Evolutionary conservation across 164 flowering plant species (phyloP).

Genomic region (Vitis amurensis): DNA sequence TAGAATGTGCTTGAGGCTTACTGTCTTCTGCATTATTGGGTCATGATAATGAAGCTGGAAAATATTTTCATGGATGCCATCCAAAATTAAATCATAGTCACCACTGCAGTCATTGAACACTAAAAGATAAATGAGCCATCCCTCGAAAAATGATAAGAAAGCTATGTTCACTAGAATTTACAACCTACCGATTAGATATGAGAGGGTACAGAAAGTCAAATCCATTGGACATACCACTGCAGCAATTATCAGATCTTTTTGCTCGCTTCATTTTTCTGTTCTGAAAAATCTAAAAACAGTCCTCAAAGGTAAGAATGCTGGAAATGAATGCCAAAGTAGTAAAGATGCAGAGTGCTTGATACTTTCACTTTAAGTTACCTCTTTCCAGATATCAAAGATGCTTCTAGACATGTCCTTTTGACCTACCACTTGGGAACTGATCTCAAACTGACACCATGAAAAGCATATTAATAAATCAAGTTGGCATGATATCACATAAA

Average conservation of each 20-base stretch:
- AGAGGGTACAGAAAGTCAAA: slow-evolving; percentile 68
- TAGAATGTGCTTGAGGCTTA: slow-evolving; percentile 30
- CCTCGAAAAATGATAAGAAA: slow-evolving; percentile 4
- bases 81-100: too few species aligned
- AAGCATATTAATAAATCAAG: slow-evolving; percentile 11
- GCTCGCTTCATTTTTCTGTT: slow-evolving; percentile 59
- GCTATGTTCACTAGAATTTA: slow-evolving; percentile 1
- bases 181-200: slow-evolving; percentile 67
- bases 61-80: too few species aligned
- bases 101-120: slow-evolving; percentile 27
- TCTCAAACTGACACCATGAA: slow-evolving; percentile 55
- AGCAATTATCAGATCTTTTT: slow-evolving; percentile 25
- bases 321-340: slow-evolving; percentile 2
- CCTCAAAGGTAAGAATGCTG: slow-evolving; percentile 4
- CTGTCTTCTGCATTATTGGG: slow-evolving; percentile 92
- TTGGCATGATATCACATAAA: too few species aligned
- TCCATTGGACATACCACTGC: slow-evolving; percentile 31
- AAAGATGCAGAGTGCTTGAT: slow-evolving; percentile 2
- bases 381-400: slow-evolving; percentile 92
- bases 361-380: slow-evolving; percentile 40
- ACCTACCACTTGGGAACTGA: slow-evolving; percentile 94
- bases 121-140: slow-evolving; percentile 6
- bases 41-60: slow-evolving; percentile 72
- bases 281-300: slow-evolving; percentile 69
- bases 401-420: slow-evolving; percentile 82